Base-by-base conservation (phyloP, 2,329 filamentous ascomycete species). In the Raffaelea deltoideospora region DNA sequence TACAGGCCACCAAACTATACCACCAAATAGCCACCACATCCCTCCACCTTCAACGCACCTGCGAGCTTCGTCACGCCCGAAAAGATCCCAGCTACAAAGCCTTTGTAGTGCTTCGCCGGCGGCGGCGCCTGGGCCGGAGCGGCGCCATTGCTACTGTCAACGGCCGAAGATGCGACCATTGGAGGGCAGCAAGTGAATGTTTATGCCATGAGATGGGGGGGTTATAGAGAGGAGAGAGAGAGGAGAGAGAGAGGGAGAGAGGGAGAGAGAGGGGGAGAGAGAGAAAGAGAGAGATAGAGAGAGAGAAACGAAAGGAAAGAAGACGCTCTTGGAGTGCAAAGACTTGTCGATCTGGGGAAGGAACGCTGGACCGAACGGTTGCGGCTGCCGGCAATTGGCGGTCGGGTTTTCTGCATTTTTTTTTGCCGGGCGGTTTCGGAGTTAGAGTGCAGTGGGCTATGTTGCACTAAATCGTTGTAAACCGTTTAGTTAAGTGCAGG, bases 71-170 rank as follows among this genome's bases (percentile, higher is more conserved):
- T 78, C 50, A 96, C 79, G 19, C 90, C 90, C 27, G 84, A 93
- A 53, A 95, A 95, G 7, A 95, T 76, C n/a, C 90, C 90, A 1
- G 84, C 90, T 21, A 95, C 84, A 54, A 96, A 98, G n/a, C 88
- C 90, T 51, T 84, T 87, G 65, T 95, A 96, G 53, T 82, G 79
- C 47, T 64, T 70, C 48, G 43, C 47, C 10, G 38, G 21, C 14
- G 37, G 17, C 19, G 28, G 28, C 2, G 38, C 33, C 28, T 33
- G 15, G n/a, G 35, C 26, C 11, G 33, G 7, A n/a, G 28, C 18
- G 23, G 21, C 26, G n/a, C 29, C n/a, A n/a, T n/a, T n/a, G n/a
- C n/a, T n/a, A n/a, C n/a, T n/a, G n/a, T n/a, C n/a, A n/a, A n/a
- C 30, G 20, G 37, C 22, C 23, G 33, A 15, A n/a, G 26, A 24